phyloP scores from a whole-genome alignment of 495 filamentous ascomycete genomes.

The Penicillium robsamsonii region DNA sequence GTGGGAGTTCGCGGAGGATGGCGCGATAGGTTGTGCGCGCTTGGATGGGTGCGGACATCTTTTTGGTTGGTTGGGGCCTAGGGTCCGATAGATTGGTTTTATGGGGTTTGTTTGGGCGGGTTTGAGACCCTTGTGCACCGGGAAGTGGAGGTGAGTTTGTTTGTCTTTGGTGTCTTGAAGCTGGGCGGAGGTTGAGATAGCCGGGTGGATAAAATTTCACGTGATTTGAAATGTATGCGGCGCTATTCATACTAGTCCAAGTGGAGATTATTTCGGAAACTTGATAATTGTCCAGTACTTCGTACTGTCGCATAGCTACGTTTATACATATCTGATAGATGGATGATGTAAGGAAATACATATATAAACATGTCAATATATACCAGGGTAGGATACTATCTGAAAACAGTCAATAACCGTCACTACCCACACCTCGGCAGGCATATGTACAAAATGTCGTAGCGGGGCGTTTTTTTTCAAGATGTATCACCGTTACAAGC shows the following conservation, averaged over 20 bases:
- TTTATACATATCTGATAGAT: neutral
- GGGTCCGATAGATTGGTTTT: neutral
- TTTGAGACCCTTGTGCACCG: slow-evolving; percentile 1
- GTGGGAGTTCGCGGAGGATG: slow-evolving; percentile 87
- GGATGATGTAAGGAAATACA: neutral
- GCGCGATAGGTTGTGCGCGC: slow-evolving; percentile 81
- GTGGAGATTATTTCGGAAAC: neutral
- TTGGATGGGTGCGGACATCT: slow-evolving; percentile 36
- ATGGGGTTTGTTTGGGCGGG: neutral
- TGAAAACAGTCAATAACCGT: slow-evolving; percentile 6
- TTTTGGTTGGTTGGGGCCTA: slow-evolving; percentile 5
- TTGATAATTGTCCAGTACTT: no score
- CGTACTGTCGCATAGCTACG: no score
- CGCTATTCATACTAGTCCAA: neutral
- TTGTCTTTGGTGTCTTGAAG: neutral
- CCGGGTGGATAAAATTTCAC: neutral
- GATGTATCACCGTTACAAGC: slow-evolving; percentile 15
- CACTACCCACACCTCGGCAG: slow-evolving; percentile 15
- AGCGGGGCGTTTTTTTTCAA: slow-evolving; percentile 10
- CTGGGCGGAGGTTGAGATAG: slow-evolving; percentile 2
- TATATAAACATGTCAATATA: slow-evolving; percentile 6
- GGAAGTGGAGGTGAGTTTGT: neutral
- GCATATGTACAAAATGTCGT: slow-evolving; percentile 25
- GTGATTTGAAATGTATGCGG: slow-evolving; percentile 1
- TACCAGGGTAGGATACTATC: slow-evolving; percentile 17